phyloP scores from a whole-genome alignment of 1,139 yeast species.

The Debaryomyces udenii region DNA sequence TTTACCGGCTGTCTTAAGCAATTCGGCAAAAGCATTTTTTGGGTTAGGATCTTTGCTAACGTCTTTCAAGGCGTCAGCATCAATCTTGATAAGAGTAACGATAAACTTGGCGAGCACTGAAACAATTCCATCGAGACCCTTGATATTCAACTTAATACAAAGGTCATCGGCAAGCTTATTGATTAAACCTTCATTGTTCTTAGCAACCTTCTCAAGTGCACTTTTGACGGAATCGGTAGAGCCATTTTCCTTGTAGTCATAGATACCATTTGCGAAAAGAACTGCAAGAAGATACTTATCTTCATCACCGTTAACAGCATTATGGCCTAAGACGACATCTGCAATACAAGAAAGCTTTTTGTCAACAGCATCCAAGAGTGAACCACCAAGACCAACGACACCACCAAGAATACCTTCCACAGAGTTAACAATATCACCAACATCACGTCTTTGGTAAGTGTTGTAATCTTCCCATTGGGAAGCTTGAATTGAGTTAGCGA shows the following conservation, averaged over 20 bases:
- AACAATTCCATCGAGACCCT: constrained; percentile 6
- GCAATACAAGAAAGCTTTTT: constrained; percentile 10
- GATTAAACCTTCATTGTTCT: constrained; percentile 9
- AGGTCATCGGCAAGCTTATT: constrained; percentile 9
- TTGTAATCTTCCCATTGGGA: background rate
- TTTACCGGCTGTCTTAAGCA: background rate
- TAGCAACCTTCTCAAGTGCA: background rate
- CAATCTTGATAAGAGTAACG: constrained; percentile 6
- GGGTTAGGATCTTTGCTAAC: constrained; percentile 5
- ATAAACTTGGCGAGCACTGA: constrained; percentile 4
- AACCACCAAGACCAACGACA: constrained; percentile 5
- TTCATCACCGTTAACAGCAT: constrained; percentile 2
- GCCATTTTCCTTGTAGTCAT: constrained; percentile 5
- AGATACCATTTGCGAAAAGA: constrained; percentile 11
- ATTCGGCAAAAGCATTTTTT: background rate
- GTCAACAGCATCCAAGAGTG: constrained; percentile 2
- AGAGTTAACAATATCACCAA: constrained; percentile 5
- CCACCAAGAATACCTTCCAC: constrained; percentile 8
- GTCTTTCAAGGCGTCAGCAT: background rate
- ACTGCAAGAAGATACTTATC: constrained; percentile 6
- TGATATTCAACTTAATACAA: constrained; percentile 7
- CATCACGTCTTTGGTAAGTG: constrained; percentile 5
- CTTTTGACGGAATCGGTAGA: constrained; percentile 2
- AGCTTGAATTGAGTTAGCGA: constrained; percentile 9
- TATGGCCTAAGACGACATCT: constrained; percentile 10